Evolutionary conservation across 805 yeast species (phyloP), one percentile per base, ranked within the genome.

Genomic region (Candida coleopterorum): DNA sequence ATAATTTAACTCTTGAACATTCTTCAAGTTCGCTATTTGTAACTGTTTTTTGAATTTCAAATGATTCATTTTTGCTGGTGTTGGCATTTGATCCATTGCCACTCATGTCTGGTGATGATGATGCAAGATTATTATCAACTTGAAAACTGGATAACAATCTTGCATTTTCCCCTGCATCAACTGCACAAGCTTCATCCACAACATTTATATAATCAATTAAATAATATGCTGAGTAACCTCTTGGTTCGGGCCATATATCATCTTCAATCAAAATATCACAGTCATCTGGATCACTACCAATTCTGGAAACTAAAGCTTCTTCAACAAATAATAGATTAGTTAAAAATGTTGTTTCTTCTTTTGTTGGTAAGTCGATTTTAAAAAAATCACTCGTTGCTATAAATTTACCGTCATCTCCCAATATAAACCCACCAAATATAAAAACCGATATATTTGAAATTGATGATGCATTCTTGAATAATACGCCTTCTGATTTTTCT

Each of bases 401-500:
- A 34, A 65, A 64, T 5, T 16, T 28, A 15, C 53, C 58, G 17
- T 37, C 21, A 5, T 29, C 24, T 5, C 14, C 24, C n/a, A 37
- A n/a, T 11, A 25, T 24, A 38, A 66, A 67, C 3, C 73, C 73
- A 3, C 72, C 73, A 49, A 64, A 66, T 10, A 62, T 45, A 42
- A 56, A 64, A 0, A 67, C 53, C 11, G 59, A 45, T 1, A 62
- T 48, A 4, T 55, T 46, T 9, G 45, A 33, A 4, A 50, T 43
- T 4, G 50, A 16, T 10, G 39, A 22, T n/a, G 35, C 6, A 25
- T 37, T 35, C 17, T 24, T 24, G n/a, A 37, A 37, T 22, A 37
- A 37, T 12, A 24, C 18, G 18, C 25, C 25, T 22, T 14, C 18
- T 22, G 27, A 9, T n/a, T 21, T 25, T 15, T 29, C 22, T 6